These are phyloP conservation scores for Andrographis paniculata DNA, from an alignment of 305 asterid genomes.

Conservation along the genomic window DNA sequence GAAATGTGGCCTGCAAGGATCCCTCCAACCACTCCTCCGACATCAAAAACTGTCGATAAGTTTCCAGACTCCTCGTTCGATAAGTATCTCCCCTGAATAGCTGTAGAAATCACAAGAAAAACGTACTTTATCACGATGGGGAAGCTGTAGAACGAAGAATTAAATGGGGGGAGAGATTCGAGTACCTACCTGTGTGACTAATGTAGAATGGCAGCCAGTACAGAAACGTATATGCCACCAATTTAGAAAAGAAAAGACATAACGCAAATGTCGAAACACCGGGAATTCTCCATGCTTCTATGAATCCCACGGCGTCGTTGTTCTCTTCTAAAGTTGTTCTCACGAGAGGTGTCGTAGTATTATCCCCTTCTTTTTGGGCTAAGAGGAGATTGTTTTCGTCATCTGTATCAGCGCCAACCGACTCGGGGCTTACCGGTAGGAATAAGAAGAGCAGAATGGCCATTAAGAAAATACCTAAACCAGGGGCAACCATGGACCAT, in stretches of 20 bases:
- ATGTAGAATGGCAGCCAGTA: slow-evolving; percentile 94
- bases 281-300: slow-evolving; percentile 83
- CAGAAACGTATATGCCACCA: slow-evolving; percentile 87
- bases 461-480: slow-evolving; percentile 45
- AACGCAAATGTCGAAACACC: slow-evolving; percentile 86
- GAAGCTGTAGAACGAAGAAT: background rate
- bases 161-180: slow-evolving; percentile 1
- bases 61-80: slow-evolving; percentile 76
- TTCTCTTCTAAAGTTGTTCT: slow-evolving; percentile 16
- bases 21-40: slow-evolving; percentile 94
- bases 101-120: slow-evolving; percentile 31
- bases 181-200: slow-evolving; percentile 93
- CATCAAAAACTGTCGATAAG: slow-evolving; percentile 80
- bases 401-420: slow-evolving; percentile 44
- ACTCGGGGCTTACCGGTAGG: slow-evolving; percentile 68
- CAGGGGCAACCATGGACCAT: slow-evolving; percentile 84
- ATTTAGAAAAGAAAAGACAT: slow-evolving; percentile 80
- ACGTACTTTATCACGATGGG: background rate
- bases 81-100: slow-evolving; percentile 67
- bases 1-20: slow-evolving; percentile 90
- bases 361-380: slow-evolving; percentile 44
- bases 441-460: slow-evolving; percentile 60
- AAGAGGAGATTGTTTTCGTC: slow-evolving; percentile 30
- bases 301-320: slow-evolving; percentile 53
- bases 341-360: slow-evolving; percentile 35